Conservation (phyloP, 441 rosid species). For the Syzygium syzygioides region DNA sequence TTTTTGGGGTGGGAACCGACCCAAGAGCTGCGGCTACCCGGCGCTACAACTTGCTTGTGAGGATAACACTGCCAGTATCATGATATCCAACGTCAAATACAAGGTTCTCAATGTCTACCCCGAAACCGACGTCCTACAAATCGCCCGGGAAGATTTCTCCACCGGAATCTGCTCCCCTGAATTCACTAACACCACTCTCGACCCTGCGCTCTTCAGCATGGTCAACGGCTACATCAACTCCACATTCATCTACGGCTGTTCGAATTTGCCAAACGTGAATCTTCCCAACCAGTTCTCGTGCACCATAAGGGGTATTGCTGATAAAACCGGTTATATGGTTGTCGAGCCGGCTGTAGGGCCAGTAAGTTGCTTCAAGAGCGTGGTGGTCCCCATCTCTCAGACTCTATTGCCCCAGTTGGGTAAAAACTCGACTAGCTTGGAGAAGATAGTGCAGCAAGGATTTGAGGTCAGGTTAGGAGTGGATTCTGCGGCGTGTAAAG, state of each 20-base stretch:
- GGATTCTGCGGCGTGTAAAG: not conserved
- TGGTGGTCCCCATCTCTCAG: not conserved
- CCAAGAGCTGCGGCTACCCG: not conserved
- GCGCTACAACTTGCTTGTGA: slow-evolving; percentile 15
- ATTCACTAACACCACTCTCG: not conserved
- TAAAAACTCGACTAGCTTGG: not conserved
- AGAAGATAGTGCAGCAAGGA: not conserved
- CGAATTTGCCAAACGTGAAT: not conserved
- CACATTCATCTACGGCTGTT: slow-evolving; percentile 19
- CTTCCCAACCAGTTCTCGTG: not conserved
- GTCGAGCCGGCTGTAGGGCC: not conserved
- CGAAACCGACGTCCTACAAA: not conserved
- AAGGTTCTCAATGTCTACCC: not conserved
- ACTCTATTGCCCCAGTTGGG: not conserved
- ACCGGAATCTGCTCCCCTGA: slow-evolving; percentile 1
- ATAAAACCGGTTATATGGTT: not conserved
- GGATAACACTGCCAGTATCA: not conserved
- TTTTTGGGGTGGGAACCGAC: slow-evolving; percentile 11
- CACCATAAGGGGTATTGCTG: not conserved
- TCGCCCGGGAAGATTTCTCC: slow-evolving; percentile 9
- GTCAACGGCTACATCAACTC: not conserved
- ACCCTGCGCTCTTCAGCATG: not conserved
- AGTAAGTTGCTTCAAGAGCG: not conserved
- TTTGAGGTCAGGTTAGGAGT: not conserved
- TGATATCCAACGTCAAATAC: slow-evolving; percentile 2